phyloP scores from a whole-genome alignment of 2,329 filamentous ascomycete species.

The Amphichorda felina region DNA sequence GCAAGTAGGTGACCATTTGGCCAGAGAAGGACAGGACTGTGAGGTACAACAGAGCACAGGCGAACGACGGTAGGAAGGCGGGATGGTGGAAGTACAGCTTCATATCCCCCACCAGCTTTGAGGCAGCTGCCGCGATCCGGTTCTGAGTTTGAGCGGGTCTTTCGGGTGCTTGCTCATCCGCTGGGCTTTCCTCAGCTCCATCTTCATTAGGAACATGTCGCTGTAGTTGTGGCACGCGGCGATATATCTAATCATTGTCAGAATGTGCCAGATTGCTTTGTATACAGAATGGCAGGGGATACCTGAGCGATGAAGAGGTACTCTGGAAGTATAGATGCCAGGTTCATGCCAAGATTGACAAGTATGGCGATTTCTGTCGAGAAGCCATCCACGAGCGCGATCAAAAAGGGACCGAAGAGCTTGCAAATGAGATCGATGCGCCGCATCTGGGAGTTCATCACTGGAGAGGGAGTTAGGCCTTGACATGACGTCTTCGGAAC shows the following conservation, averaged over 20 bases:
- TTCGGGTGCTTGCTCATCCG: not conserved
- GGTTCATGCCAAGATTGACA: slow-evolving; percentile 35
- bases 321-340: slow-evolving; percentile 33
- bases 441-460: slow-evolving; percentile 47
- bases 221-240: slow-evolving; percentile 8
- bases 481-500: not conserved
- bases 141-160: not conserved
- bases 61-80: slow-evolving; percentile 48
- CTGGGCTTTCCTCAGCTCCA: not conserved
- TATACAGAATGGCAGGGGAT: slow-evolving; percentile 10
- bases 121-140: not conserved
- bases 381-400: slow-evolving; percentile 35
- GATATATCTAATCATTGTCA: slow-evolving; percentile 10
- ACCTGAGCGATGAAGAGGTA: slow-evolving; percentile 35
- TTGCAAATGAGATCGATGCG: slow-evolving; percentile 51
- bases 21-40: slow-evolving; percentile 47
- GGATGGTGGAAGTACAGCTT: slow-evolving; percentile 37
- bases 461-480: slow-evolving; percentile 11
- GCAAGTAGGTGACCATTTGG: slow-evolving; percentile 54
- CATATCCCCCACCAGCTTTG: not conserved
- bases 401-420: slow-evolving; percentile 41
- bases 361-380: slow-evolving; percentile 37
- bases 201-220: not conserved
- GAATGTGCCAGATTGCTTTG: not conserved
- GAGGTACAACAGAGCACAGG: slow-evolving; percentile 47